These are phyloP conservation scores for Oryza punctata DNA, from an alignment of 176 grass and related monocot genomes.

Conservation along the genomic window DNA sequence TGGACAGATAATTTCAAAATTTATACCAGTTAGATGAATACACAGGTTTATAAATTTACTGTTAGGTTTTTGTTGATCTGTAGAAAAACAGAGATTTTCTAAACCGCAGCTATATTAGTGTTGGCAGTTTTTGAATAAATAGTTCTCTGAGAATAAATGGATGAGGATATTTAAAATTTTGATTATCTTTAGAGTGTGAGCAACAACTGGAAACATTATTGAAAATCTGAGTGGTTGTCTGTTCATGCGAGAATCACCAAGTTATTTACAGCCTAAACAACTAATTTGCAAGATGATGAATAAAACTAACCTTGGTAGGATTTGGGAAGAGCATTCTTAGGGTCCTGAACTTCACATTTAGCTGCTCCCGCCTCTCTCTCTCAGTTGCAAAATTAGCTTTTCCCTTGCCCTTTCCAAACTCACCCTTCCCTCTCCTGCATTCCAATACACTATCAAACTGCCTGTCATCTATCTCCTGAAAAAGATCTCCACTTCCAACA, in stretches of 20 bases:
- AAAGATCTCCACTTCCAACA: slow-evolving; percentile 50
- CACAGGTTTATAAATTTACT: not conserved
- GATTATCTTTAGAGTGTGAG: not conserved
- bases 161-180: slow-evolving; percentile 17
- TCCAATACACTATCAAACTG: slow-evolving; percentile 54
- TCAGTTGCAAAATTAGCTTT: slow-evolving; percentile 86
- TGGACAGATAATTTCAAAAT: slow-evolving; percentile 2
- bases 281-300: slow-evolving; percentile 33
- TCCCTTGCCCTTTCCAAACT: slow-evolving; percentile 54
- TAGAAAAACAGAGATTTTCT: not conserved
- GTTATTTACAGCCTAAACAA: slow-evolving; percentile 14
- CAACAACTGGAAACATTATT: slow-evolving; percentile 9
- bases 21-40: slow-evolving; percentile 15
- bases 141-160: slow-evolving; percentile 10
- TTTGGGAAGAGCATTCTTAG: slow-evolving; percentile 75
- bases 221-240: not conserved
- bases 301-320: slow-evolving; percentile 72
- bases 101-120: not conserved
- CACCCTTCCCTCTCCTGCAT: slow-evolving; percentile 49
- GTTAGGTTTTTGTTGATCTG: not conserved
- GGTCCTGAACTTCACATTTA: slow-evolving; percentile 83
- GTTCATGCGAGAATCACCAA: not conserved
- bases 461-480: slow-evolving; percentile 68
- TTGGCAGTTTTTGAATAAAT: slow-evolving; percentile 26
- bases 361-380: slow-evolving; percentile 85